A percentile compares a stretch with the other conserved stretches of the same genome.
Evolutionary conservation across 2,329 filamentous ascomycete genomes (phyloP).

Genomic region (Furcasterigmium sp.): DNA sequence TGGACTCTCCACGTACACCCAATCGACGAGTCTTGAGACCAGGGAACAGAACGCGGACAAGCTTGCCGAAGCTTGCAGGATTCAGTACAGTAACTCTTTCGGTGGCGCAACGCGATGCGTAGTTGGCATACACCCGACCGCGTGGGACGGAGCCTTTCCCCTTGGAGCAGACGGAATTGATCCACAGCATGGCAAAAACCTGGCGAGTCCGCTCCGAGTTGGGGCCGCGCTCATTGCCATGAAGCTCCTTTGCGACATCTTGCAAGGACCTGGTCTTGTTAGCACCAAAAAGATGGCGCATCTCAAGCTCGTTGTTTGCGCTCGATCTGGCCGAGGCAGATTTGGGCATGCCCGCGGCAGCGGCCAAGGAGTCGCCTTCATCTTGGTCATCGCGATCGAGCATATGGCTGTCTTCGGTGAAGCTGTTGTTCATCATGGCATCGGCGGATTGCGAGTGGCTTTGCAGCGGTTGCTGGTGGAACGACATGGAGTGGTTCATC

Average conservation of each 20-base stretch:
- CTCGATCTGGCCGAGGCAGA: constrained; percentile 58
- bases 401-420: constrained; percentile 56
- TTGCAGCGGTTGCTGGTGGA: constrained; percentile 30
- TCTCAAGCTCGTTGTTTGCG: constrained; percentile 75
- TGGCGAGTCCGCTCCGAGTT: constrained; percentile 80
- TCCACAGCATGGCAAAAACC: constrained; percentile 86
- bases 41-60: constrained; percentile 93
- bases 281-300: constrained; percentile 67
- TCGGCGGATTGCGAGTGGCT: constrained; percentile 51
- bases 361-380: constrained; percentile 47
- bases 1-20: constrained; percentile 92
- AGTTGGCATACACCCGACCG: constrained; percentile 91
- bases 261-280: constrained; percentile 64
- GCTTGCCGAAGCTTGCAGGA: constrained; percentile 94
- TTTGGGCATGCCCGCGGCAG: constrained; percentile 42
- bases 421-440: constrained; percentile 48
- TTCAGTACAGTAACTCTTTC: constrained; percentile 94
- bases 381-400: constrained; percentile 55
- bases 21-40: constrained; percentile 88
- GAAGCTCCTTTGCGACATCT: constrained; percentile 70
- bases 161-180: constrained; percentile 65
- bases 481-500: constrained; percentile 12
- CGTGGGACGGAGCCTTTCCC: constrained; percentile 84
- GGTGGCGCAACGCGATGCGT: constrained; percentile 86
- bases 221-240: constrained; percentile 73